phyloP scores from a whole-genome alignment of 75 land plant genomes.

The Sequoia sempervirens region DNA sequence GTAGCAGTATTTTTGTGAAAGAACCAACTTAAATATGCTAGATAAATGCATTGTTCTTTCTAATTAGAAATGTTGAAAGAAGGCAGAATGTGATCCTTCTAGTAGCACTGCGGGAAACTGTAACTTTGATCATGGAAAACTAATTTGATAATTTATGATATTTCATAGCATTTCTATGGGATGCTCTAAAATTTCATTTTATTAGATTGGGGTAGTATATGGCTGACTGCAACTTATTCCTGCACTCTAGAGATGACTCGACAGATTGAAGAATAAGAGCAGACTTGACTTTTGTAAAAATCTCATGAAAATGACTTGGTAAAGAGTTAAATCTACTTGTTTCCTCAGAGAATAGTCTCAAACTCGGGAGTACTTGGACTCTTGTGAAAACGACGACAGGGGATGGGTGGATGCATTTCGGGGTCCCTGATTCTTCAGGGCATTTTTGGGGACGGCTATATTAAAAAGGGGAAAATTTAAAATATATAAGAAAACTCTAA shows the following conservation, averaged over 20 bases:
- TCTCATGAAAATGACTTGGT: not conserved
- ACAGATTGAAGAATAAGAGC: not conserved
- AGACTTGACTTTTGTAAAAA: not conserved
- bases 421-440: too few species aligned
- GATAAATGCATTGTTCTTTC: not conserved
- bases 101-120: not conserved
- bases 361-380: not conserved
- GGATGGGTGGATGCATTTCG: too few species aligned
- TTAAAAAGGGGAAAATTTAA: too few species aligned
- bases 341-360: not conserved
- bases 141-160: not conserved
- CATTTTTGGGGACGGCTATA: too few species aligned
- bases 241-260: not conserved
- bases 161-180: not conserved
- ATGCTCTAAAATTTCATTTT: too few species aligned
- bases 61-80: not conserved
- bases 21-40: not conserved
- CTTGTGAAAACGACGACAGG: not conserved
- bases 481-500: too few species aligned
- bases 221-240: too few species aligned
- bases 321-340: not conserved
- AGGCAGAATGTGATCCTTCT: too few species aligned
- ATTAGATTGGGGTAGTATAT: too few species aligned
- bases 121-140: not conserved
- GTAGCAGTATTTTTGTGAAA: not conserved